Conservation (phyloP, 1,284 basidiomycete species). For the Ceratobasidium sp. region DNA sequence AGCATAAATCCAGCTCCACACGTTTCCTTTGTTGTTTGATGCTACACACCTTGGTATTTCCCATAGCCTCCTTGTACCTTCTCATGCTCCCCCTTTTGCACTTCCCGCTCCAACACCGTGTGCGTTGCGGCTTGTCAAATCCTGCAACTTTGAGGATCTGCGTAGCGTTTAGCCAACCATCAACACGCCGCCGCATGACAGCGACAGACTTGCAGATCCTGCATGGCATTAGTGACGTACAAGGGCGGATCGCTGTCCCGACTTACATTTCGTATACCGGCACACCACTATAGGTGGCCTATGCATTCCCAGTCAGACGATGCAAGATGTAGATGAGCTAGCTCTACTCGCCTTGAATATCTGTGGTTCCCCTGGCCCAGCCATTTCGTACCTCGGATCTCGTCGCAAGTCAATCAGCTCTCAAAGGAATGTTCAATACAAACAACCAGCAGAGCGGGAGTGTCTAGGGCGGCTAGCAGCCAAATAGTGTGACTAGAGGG, state of each 20-base stretch:
- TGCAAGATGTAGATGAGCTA: background rate
- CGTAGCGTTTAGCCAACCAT: constrained; percentile 98
- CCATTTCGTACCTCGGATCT: constrained; percentile 11
- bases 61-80: constrained; percentile 99
- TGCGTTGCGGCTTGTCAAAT: constrained; percentile 98
- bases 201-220: constrained; percentile 96
- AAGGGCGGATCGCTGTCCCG: constrained; percentile 39
- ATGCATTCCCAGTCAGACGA: constrained; percentile 3
- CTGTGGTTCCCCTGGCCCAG: constrained; percentile 57
- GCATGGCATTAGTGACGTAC: constrained; percentile 27
- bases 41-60: constrained; percentile 91
- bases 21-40: background rate
- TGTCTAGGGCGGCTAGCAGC: background rate
- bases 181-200: constrained; percentile 94
- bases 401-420: background rate
- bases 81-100: constrained; percentile 98
- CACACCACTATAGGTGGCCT: constrained; percentile 89
- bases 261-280: constrained; percentile 86
- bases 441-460: background rate
- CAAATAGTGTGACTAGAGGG: background rate
- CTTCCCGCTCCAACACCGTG: constrained; percentile 97
- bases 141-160: constrained; percentile 99
- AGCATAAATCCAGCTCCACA: background rate
- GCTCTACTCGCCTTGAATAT: constrained; percentile 70
- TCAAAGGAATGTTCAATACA: background rate